phyloP scores from a whole-genome alignment of 129 eudicot species.

The carrot (Daucus carota) region DH1_v3.0 NC_030381.2:35133001-35133500 shows the following conservation, averaged over 20 bases:
- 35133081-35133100: neutral
- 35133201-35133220: neutral
- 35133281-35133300: neutral
- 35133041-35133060: neutral
- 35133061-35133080: neutral
- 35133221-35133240: neutral
- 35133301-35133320: neutral
- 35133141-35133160: neutral
- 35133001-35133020: neutral
- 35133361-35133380: slow-evolving; percentile 93
- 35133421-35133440: neutral
- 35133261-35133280: neutral
- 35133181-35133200: neutral
- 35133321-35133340: slow-evolving; percentile 14
- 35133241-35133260: neutral
- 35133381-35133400: slow-evolving; percentile 33
- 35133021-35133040: neutral
- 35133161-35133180: neutral
- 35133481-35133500: neutral
- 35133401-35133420: neutral
- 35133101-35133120: neutral
- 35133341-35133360: slow-evolving; percentile 80
- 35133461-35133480: neutral
- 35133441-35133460: neutral
- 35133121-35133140: neutral